Base-by-base conservation (phyloP, 805 yeast species). In the Saccharomycopsis microspora region DNA sequence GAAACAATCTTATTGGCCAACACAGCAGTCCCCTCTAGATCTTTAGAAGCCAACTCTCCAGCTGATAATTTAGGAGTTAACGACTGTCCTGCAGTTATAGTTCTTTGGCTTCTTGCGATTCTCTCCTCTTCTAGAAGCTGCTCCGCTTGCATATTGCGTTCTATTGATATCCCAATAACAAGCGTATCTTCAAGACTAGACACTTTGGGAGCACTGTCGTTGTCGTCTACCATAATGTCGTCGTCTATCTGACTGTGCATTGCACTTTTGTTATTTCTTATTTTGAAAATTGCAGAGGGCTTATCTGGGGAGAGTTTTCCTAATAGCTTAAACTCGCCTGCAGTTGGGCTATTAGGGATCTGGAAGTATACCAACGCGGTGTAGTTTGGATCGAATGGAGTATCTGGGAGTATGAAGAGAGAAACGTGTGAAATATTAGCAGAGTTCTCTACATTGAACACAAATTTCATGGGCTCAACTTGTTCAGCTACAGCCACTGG, bases 341-440 rank as follows among this genome's bases (percentile, higher is more conserved):
- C 50, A n/a, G 69, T 72, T 19, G 19, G 19, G 44, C 71, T 65
- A 6, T 72, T 68, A 9, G 89, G 88, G 45, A 89, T 65, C 60
- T 90, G 96, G 64, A 87, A 90, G 63, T 83, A 93, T 2, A 93
- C 85, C 39, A 90, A 71, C 0, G 97, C 97, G 1, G 90, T 78
- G 56, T 70, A 82, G 42, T 74, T 74, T 1, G 76, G 74, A 47
- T 89, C 96, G 45, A 76, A 68, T 38, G 75, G 78, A 3, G 84
- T 75, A 53, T 86, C 85, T 0, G 99, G 98, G 1, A 93, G 71
- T 43, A 89, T 66, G 61, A 93, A 93, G 3, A 93, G 68, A 0
- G 95, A 84, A 38, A 93, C 71, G 60, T 87, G 95, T 41, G 88
- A 82, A 40, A 83, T 71, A 42, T 71, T 73, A 5, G 82, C 67